Percentiles rank a stretch among this genome's conserved stretches.
Evolutionary conservation across 805 yeast species (phyloP).

Genomic region (Lipomyces lipofer): DNA sequence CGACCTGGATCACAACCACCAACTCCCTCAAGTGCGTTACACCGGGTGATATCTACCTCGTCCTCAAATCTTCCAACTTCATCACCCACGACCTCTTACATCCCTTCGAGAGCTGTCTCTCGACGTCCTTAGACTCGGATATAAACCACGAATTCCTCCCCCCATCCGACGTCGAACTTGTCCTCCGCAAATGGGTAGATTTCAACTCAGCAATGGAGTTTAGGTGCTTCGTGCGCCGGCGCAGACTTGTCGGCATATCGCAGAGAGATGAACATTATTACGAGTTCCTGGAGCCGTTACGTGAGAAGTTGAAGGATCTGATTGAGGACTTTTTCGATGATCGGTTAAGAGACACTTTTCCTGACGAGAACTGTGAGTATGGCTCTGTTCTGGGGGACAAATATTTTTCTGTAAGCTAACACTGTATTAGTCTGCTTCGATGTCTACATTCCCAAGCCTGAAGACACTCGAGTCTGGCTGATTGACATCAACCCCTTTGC

Average conservation of each 20-base stretch:
- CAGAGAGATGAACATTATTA: constrained; percentile 89
- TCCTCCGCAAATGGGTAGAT: constrained; percentile 78
- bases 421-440: constrained; percentile 56
- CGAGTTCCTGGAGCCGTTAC: constrained; percentile 59
- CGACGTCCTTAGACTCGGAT: not conserved
- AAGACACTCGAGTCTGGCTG: constrained; percentile 53
- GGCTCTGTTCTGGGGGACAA: not conserved
- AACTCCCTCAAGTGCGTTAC: constrained; percentile 71
- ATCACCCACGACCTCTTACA: constrained; percentile 78
- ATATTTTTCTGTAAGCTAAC: not conserved
- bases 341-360: constrained; percentile 50
- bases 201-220: constrained; percentile 91
- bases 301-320: constrained; percentile 48
- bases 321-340: constrained; percentile 59
- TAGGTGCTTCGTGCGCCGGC: constrained; percentile 72
- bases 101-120: constrained; percentile 56
- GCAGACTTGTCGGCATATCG: constrained; percentile 66
- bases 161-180: constrained; percentile 54
- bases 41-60: constrained; percentile 73
- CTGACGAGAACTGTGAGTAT: constrained; percentile 40
- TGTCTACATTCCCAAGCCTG: constrained; percentile 77
- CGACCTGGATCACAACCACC: constrained; percentile 84
- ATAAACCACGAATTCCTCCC: not conserved
- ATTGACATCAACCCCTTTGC: constrained; percentile 88
- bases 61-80: constrained; percentile 85